Base-by-base conservation (phyloP, 768 basidiomycete genomes). In the Auriscalpium vulgare region DNA sequence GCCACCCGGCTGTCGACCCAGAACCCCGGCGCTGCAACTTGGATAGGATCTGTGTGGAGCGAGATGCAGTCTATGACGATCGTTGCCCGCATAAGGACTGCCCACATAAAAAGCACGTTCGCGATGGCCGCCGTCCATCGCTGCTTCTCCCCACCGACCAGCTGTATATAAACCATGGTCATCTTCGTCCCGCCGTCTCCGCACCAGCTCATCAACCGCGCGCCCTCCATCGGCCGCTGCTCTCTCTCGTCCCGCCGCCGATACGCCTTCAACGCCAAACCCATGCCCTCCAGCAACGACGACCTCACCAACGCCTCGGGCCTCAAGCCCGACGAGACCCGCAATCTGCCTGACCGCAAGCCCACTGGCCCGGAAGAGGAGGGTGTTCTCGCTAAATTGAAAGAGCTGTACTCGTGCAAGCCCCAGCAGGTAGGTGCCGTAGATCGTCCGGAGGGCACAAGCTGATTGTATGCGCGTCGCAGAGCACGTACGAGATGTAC, bases 401-500 rank as follows among this genome's bases (percentile, higher is more conserved):
- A 72, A 56, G 76, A 78, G 61, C 71, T 75, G 37, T 50, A 56
- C 45, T 59, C 51, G 23, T 19, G 50, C 53, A 59, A 47, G 49
- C 23, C 57, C n/a, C 43, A 34, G 34, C 43, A 10, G 19, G 47
- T 48, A 51, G 17, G 57, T 17, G 38, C 7, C 8, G 19, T 4
- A 34, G 72, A 70, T 63, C 76, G 62, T 6, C 68, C 60, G 21
- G 67, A 72, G 21, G 29, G 76, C 74, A 53, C 50, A 58, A 19
- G 14, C 49, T 4, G 35, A 10, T 53, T 37, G 19, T 50, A 8
- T 23, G 14, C 9, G 29, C 29, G 2, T 40, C 16, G 1, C 53
- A 78, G 78, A 65, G 54, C n/a, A 72, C 77, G 4, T 78, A 78
- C 56, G 64, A 67, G 54, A 69, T 77, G 9, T 78, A 78, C 51